These are phyloP conservation scores for Excoecaria agallocha DNA, from an alignment of 345 rosid species.

Conservation along the genomic window DNA sequence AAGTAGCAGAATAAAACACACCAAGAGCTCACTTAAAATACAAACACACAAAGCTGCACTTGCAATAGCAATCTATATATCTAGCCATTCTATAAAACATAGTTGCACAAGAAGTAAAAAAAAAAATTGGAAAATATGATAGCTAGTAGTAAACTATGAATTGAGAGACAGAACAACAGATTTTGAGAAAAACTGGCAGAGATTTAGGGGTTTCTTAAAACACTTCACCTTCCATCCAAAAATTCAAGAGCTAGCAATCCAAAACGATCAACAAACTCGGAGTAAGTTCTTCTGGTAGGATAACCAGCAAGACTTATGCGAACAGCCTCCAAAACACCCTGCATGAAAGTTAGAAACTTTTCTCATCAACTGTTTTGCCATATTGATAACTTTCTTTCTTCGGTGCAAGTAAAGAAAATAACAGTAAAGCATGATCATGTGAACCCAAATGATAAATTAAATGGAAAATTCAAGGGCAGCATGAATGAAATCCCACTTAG, in stretches of 20 bases:
- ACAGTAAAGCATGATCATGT: background rate
- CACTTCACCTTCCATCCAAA: conserved; percentile 66
- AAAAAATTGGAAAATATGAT: background rate
- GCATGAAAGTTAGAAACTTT: conserved; percentile 23
- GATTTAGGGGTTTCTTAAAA: background rate
- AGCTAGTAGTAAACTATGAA: background rate
- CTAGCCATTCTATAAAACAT: background rate
- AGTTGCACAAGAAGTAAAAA: background rate
- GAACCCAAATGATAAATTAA: background rate
- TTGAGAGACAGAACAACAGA: background rate
- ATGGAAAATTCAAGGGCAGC: background rate
- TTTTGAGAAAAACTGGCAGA: background rate
- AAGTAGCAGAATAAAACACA: background rate
- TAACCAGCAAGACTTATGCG: conserved; percentile 98
- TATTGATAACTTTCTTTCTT: background rate
- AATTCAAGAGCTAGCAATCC: conserved; percentile 72
- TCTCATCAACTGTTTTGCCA: background rate
- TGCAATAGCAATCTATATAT: background rate
- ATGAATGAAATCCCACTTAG: background rate
- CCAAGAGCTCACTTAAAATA: background rate
- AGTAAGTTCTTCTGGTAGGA: conserved; percentile 81
- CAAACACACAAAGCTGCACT: background rate
- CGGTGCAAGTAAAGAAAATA: background rate
- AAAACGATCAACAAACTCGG: conserved; percentile 94
- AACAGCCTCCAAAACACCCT: conserved; percentile 99